Base-by-base conservation (phyloP, 371 early-diverging fungal species). In the Umbelopsis sp. region DNA sequence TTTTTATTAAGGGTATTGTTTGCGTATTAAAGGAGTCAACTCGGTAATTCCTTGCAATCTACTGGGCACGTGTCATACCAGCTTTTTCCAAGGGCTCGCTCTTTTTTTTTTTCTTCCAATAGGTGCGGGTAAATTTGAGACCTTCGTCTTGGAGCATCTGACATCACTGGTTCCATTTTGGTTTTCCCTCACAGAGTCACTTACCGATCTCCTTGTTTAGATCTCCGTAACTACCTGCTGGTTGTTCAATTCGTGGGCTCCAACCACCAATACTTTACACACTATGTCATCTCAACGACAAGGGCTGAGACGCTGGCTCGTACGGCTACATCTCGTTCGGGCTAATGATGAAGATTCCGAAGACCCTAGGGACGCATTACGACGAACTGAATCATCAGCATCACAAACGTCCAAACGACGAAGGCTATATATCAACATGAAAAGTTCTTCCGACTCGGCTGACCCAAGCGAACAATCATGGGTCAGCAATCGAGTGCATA, bases 401-500 rank as follows among this genome's bases (percentile, higher is more conserved):
- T 79, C 80, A 4, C 80, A 82, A 65, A 82, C 80, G 79, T 57
- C 79, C 44, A 67, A 74, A 38, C 67, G 76, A 50, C 73, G 80
- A 20, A 76, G 69, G 12, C 74, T 82, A 10, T 82, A 78, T 65
- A 77, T 82, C 51, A 82, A 82, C 62, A 77, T 80, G 77, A 67
- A 67, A 6, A 50, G 68, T 11, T 73, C 72, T 24, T 70, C 74
- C 9, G 80, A 79, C 50, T 16, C 14, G 22, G 35, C 18, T 38
- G 73, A 76, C 2, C 66, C 41, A 8, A 80, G 41, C 63, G 80
- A 64, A 0, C 63, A 65, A 35, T 69, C 50, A 63, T 70, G 57
- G 57, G 57, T 57, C 53, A 76, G 80, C 74, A 96, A 96, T 74
- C 84, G 86, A 32, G 86, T 96, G 66, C 88, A 80, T 63, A 95